Base-by-base conservation (phyloP, 495 filamentous ascomycete species). In the Penicillium flavigenum region DNA sequence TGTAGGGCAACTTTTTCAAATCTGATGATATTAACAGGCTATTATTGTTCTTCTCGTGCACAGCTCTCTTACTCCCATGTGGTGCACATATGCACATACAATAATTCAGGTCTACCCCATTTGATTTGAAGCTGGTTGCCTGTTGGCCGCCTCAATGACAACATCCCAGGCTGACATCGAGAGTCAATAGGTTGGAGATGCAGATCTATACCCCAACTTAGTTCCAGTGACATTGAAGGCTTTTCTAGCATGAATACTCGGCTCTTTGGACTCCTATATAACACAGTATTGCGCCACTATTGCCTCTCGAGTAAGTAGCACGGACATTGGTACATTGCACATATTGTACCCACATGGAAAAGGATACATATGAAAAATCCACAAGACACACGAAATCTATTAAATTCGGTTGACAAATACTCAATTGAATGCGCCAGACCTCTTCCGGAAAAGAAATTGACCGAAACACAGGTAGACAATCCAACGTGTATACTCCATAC, bases 121-220 rank as follows among this genome's bases (percentile, higher is more conserved):
- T 55, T 24, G 44, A 29, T 47, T 43, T 19, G 17, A 29, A 52
- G 34, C 39, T 16, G 51, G 26, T 53, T 45, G 31, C 53, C 53
- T 55, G 38, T 31, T 53, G 39, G 52, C 53, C 38, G 44, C 53
- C 32, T 39, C n/a, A 5, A 38, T 46, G 20, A 32, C 51, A 53
- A 44, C 27, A 29, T 19, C 4, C 10, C 17, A 47, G 22, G 44
- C 53, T 17, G 34, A 39, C 44, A 39, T 34, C 39, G 12, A 44
- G 38, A 19, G 22, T 38, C 53, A 55, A 47, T 47, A 26, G 32
- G 43, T 42, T 22, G 51, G 39, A 16, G 53, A 47, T 45, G 22
- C 34, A 46, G 34, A 55, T 47, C 44, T 39, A 11, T 36, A n/a
- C 39, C 42, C 31, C 22, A 41, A 42, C n/a, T 31, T 41, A 19